A percentile compares a stretch with the other conserved stretches of the same genome.
Conservation (phyloP, 306 rosid species). For the Vigna trinervia region DNA sequence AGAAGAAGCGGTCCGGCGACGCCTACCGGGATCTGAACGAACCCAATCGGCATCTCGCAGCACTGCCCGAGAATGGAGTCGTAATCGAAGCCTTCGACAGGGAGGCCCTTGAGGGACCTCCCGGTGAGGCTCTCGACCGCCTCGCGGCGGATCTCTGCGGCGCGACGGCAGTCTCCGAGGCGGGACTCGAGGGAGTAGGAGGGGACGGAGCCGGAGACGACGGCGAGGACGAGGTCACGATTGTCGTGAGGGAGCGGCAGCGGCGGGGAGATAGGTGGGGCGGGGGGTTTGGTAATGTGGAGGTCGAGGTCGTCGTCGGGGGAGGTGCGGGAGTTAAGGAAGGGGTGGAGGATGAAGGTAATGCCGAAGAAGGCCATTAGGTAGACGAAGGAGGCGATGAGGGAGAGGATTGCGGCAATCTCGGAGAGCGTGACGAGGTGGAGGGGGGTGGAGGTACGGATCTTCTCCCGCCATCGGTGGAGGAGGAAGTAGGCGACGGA, state of each 20-base stretch:
- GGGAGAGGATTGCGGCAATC: constrained; percentile 62
- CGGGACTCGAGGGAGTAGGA: constrained; percentile 75
- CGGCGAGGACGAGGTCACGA: constrained; percentile 63
- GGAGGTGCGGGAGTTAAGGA: constrained; percentile 59
- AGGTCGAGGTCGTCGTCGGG: constrained; percentile 55
- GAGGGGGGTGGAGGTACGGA: constrained; percentile 84
- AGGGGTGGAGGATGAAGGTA: constrained; percentile 64
- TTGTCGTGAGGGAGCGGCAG: constrained; percentile 55
- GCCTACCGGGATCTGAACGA: constrained; percentile 86
- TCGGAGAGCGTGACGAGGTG: constrained; percentile 74
- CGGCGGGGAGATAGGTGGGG: constrained; percentile 50
- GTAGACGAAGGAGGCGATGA: constrained; percentile 77
- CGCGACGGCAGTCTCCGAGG: constrained; percentile 69
- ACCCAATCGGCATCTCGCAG: constrained; percentile 95
- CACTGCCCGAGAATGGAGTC: constrained; percentile 88
- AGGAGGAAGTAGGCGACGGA: constrained; percentile 83
- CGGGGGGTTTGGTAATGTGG: constrained; percentile 47
- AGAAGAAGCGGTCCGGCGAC: constrained; percentile 84
- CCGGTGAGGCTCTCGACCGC: constrained; percentile 66
- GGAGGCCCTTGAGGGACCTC: constrained; percentile 64
- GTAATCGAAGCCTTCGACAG: constrained; percentile 77
- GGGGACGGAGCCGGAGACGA: constrained; percentile 63
- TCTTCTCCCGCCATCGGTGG: constrained; percentile 85
- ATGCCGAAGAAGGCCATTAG: constrained; percentile 85
- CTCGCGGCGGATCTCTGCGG: constrained; percentile 72